Base-by-base conservation (phyloP, 2,329 filamentous ascomycete species). In the Hyphodiscus sp. region DNA sequence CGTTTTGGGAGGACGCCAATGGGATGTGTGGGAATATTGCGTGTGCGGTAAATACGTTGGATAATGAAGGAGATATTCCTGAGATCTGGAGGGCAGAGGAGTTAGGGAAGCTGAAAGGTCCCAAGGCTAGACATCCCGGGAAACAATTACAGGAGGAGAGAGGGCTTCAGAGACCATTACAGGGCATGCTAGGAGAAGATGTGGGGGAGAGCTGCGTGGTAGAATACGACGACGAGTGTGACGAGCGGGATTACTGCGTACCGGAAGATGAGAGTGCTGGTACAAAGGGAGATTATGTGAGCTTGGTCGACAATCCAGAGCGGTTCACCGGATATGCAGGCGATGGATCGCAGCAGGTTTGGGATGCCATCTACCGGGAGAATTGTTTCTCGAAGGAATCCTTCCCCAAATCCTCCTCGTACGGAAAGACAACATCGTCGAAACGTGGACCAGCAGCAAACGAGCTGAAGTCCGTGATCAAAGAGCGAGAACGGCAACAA, bases 1-100 rank as follows among this genome's bases (percentile, higher is more conserved):
- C 94, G 0, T 99, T 97, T 70, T 99, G 94, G 92, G 82, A 85
- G 67, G 94, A 99, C 70, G 86, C 91, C 57, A 87, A 87, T 71
- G 89, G 89, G 70, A 89, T 96, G 79, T 99, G 94, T 71, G 94
- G 91, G 60, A 99, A 99, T 72, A 91, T 95, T 63, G 94, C 91
- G 19, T 99, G 94, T 69, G 89, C 92, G 11, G 94, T 99, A 18
- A 91, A 94, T 68, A 97, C 92, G 0, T 79, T 97, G 56, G 92
- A 97, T 51, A 91, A 95, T 60, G 92, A 99, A 71, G 87, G 95
- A 58, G 92, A 97, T 60, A 91, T 99, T 51, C 94, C 94, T 9
- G 76, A 81, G 60, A 86, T 95, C 57, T 99, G 94, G 94, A 84
- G 92, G 45, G 87, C 91, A 18, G 87, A 91, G 69, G 89, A 96